Evolutionary conservation across 331 rosid genomes (phyloP).

Genomic region (Prunus yedoensis): DNA sequence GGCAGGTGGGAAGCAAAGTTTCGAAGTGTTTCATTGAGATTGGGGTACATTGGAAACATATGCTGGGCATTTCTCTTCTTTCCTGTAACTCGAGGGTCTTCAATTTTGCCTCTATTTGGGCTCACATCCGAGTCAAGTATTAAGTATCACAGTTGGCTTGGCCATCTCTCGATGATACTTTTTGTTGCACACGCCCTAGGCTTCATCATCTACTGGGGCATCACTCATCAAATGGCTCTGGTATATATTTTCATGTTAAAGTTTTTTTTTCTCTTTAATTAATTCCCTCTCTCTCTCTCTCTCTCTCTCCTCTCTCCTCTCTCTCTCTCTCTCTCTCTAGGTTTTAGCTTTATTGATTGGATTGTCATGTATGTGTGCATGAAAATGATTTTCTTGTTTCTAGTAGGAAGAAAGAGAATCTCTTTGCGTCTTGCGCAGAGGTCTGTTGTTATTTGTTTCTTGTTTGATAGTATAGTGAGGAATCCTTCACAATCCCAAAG

Average conservation of each 20-base stretch:
- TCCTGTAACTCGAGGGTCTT: slow-evolving; percentile 66
- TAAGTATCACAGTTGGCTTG: slow-evolving; percentile 75
- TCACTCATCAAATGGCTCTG: slow-evolving; percentile 44
- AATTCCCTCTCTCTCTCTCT: too few relatives aligned
- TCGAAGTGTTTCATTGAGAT: slow-evolving; percentile 59
- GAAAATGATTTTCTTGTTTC: not conserved
- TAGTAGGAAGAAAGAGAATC: slow-evolving; percentile 1
- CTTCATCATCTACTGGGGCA: slow-evolving; percentile 60
- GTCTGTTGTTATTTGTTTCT: not conserved
- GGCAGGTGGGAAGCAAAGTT: slow-evolving; percentile 69
- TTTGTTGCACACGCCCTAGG: slow-evolving; percentile 55
- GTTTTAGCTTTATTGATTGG: not conserved
- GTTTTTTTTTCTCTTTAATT: not conserved
- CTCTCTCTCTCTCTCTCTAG: too few relatives aligned
- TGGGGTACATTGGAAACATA: slow-evolving; percentile 65
- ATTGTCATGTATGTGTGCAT: not conserved
- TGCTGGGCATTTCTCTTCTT: slow-evolving; percentile 81
- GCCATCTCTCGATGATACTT: slow-evolving; percentile 56
- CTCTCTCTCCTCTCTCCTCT: too few relatives aligned
- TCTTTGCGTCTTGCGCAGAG: not conserved
- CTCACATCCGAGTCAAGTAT: slow-evolving; percentile 64
- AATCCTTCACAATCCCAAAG: not conserved
- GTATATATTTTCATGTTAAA: slow-evolving; percentile 13
- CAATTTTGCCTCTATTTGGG: slow-evolving; percentile 58
- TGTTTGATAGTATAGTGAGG: not conserved